These are phyloP conservation scores for Populus tomentosa DNA, from an alignment of 441 rosid genomes.

Conservation along the genomic window DNA sequence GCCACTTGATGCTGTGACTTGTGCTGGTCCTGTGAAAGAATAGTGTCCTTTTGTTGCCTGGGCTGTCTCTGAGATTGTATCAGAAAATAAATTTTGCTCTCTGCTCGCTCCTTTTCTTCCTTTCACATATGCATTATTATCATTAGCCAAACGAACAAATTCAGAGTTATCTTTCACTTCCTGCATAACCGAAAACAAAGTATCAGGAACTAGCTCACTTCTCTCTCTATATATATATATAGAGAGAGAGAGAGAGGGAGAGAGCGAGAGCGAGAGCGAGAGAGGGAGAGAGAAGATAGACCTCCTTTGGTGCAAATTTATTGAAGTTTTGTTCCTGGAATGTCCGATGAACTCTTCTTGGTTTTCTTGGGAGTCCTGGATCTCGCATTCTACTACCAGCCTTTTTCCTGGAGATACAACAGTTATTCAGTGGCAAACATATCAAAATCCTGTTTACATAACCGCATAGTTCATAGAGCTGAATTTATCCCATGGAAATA, in stretches of 20 bases:
- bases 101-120: slow-evolving; percentile 27
- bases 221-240: not conserved
- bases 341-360: slow-evolving; percentile 36
- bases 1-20: slow-evolving; percentile 56
- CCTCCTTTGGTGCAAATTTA: slow-evolving; percentile 43
- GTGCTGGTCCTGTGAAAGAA: slow-evolving; percentile 48
- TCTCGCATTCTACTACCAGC: slow-evolving; percentile 43
- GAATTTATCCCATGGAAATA: not conserved
- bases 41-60: slow-evolving; percentile 31
- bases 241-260: not conserved
- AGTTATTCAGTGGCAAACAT: not conserved
- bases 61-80: slow-evolving; percentile 42
- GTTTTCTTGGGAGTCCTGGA: slow-evolving; percentile 40
- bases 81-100: slow-evolving; percentile 27
- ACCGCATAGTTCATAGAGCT: not conserved
- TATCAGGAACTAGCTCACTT: slow-evolving; percentile 7
- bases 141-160: slow-evolving; percentile 12
- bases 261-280: no score
- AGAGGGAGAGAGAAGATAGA: slow-evolving; percentile 8
- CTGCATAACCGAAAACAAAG: slow-evolving; percentile 25
- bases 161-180: slow-evolving; percentile 23
- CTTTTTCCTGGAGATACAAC: slow-evolving; percentile 54
- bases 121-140: not conserved
- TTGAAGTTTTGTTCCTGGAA: slow-evolving; percentile 34
- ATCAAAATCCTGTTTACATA: not conserved